phyloP scores from a whole-genome alignment of 2,329 filamentous ascomycete genomes.

The Exophiala sideris region DNA sequence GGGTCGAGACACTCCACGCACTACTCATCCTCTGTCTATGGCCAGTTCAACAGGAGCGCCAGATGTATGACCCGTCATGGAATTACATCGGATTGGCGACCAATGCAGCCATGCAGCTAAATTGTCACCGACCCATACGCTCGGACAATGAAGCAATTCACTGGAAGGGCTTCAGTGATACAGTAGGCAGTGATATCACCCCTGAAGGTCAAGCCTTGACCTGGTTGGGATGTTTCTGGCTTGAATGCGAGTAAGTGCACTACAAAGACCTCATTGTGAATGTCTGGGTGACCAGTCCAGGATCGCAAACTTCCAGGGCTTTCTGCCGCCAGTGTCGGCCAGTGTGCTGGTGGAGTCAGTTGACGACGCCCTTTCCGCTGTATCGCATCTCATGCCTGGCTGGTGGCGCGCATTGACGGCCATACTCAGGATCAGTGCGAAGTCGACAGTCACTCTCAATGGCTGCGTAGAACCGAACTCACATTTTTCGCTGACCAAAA shows the following conservation, averaged over 20 bases:
- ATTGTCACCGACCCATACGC: background rate
- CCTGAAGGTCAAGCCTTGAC: background rate
- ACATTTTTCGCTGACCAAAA: background rate
- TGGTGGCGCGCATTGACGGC: background rate
- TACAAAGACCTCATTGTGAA: background rate
- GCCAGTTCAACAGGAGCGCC: background rate
- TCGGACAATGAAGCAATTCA: background rate
- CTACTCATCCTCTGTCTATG: conserved; percentile 3
- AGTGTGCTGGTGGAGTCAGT: background rate
- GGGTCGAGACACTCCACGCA: conserved; percentile 1
- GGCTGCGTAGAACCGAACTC: background rate
- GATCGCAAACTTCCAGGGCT: background rate
- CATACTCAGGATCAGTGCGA: background rate
- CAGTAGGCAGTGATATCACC: background rate
- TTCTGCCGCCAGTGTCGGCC: background rate
- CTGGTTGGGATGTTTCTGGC: conserved; percentile 3
- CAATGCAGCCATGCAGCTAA: background rate
- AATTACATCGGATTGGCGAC: conserved; percentile 5
- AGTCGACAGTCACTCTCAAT: background rate
- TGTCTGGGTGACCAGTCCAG: background rate
- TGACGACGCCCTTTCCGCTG: background rate
- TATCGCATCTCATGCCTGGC: background rate
- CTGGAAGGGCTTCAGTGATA: conserved; percentile 1
- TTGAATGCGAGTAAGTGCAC: conserved; percentile 1
- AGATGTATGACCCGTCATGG: conserved; percentile 5